Evolutionary conservation across 768 basidiomycete species (phyloP).

Genomic region (Sutorius australiensis): DNA sequence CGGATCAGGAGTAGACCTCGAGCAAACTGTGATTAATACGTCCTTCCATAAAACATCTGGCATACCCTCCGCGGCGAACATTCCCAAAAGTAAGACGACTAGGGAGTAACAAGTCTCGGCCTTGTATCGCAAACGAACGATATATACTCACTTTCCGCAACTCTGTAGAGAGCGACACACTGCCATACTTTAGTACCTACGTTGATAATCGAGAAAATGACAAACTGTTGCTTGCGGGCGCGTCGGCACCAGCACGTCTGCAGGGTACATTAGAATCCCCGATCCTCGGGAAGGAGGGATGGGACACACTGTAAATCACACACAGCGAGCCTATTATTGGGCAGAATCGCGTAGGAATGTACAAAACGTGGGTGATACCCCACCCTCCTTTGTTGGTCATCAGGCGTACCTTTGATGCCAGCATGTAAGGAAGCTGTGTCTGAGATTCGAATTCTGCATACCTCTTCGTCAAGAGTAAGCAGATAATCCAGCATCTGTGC

Average conservation of each 20-base stretch:
- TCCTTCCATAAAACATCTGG: background rate
- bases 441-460: background rate
- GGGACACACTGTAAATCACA: conserved; percentile 3
- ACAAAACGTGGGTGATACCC: conserved; percentile 11
- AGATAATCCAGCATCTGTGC: conserved; percentile 8
- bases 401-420: background rate
- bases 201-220: background rate
- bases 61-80: conserved; percentile 10
- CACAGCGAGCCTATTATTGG: conserved; percentile 4
- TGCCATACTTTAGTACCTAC: background rate
- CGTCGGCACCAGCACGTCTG: conserved; percentile 1
- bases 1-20: conserved; percentile 14
- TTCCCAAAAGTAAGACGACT: conserved; percentile 7
- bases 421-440: background rate
- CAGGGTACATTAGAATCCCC: background rate
- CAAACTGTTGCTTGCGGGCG: background rate
- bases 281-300: background rate
- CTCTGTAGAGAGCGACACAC: conserved; percentile 9
- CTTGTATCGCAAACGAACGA: background rate
- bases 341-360: conserved; percentile 10
- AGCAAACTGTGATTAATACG: background rate
- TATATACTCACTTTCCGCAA: conserved; percentile 3
- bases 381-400: background rate
- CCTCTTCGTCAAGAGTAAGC: conserved; percentile 12
- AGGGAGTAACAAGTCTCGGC: background rate